Percentiles rank a stretch among this genome's conserved stretches.
phyloP scores from a whole-genome alignment of 2,329 filamentous ascomycete genomes.

The Myriosclerotinia duriaeana region DNA sequence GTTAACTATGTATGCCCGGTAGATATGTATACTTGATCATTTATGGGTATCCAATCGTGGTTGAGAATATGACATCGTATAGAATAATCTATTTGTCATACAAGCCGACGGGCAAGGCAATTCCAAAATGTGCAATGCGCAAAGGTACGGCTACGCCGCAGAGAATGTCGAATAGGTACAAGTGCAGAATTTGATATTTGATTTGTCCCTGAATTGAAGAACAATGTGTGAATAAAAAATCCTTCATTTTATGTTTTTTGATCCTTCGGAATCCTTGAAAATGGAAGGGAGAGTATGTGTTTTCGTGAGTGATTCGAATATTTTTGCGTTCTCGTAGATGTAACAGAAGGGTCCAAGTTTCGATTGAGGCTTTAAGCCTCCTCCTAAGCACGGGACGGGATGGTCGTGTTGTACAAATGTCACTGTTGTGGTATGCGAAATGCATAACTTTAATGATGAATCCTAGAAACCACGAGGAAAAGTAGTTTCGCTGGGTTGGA shows the following conservation, averaged over 20 bases:
- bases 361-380: slow-evolving; percentile 18
- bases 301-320: slow-evolving; percentile 15
- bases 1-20: not conserved
- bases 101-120: not conserved
- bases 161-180: slow-evolving; percentile 6
- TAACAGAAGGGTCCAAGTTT: slow-evolving; percentile 7
- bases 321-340: slow-evolving; percentile 16
- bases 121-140: not conserved
- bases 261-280: slow-evolving; percentile 15
- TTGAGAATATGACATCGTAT: slow-evolving; percentile 4
- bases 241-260: slow-evolving; percentile 3
- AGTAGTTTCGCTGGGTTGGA: slow-evolving; percentile 19
- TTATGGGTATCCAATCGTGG: slow-evolving; percentile 7
- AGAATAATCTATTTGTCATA: slow-evolving; percentile 18
- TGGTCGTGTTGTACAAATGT: slow-evolving; percentile 18
- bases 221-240: not conserved
- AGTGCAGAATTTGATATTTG: slow-evolving; percentile 7
- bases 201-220: not conserved
- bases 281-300: slow-evolving; percentile 1
- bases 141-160: not conserved
- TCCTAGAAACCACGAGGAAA: slow-evolving; percentile 24
- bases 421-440: slow-evolving; percentile 17
- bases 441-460: slow-evolving; percentile 15
- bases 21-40: slow-evolving; percentile 8
- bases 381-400: slow-evolving; percentile 19